These are phyloP conservation scores for Letharia lupina DNA, from an alignment of 495 filamentous ascomycete species.

Conservation along the genomic window DNA sequence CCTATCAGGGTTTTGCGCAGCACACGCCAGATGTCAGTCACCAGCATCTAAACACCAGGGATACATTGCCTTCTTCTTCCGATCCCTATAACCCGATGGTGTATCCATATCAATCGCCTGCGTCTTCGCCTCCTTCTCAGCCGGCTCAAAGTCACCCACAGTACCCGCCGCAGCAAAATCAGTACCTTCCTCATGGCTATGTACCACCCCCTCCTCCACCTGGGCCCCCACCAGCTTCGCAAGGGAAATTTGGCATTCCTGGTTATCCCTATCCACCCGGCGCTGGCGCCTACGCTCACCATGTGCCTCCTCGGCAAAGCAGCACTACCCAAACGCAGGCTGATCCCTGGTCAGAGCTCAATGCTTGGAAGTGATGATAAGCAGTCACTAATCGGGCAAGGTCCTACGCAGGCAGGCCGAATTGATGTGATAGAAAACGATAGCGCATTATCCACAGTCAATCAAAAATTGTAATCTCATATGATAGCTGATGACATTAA, in stretches of 20 bases:
- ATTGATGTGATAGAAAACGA: background rate
- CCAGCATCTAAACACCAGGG: constrained; percentile 29
- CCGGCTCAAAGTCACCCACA: constrained; percentile 36
- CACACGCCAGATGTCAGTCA: constrained; percentile 17
- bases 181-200: constrained; percentile 66
- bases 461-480: background rate
- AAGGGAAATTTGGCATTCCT: constrained; percentile 50
- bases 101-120: constrained; percentile 43
- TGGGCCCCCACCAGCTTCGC: constrained; percentile 67
- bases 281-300: constrained; percentile 51
- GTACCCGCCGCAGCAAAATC: constrained; percentile 32
- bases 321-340: constrained; percentile 42
- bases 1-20: constrained; percentile 15
- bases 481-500: background rate
- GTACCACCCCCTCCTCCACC: constrained; percentile 86
- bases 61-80: constrained; percentile 42
- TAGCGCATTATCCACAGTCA: background rate
- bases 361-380: constrained; percentile 65
- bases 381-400: background rate
- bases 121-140: constrained; percentile 36
- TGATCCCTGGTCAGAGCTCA: constrained; percentile 83
- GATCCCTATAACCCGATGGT: constrained; percentile 49
- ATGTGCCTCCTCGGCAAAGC: constrained; percentile 33
- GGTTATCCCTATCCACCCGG: constrained; percentile 46
- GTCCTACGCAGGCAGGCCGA: background rate